phyloP scores from a whole-genome alignment of 2,329 filamentous ascomycete species.

The Colletotrichum sp. region DNA sequence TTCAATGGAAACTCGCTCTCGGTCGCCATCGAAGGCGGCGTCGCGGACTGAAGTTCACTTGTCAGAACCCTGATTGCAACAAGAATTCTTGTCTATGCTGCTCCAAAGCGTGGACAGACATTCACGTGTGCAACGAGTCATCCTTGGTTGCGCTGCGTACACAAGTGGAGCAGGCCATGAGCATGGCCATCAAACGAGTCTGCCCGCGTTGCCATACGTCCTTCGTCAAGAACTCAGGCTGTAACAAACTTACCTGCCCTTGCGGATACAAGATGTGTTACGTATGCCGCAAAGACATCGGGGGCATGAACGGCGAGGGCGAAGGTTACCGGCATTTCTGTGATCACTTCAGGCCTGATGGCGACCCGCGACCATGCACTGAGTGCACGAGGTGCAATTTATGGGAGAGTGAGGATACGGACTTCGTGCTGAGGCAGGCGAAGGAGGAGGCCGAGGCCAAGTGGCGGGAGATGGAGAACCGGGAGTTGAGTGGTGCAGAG shows the following conservation, averaged over 20 bases:
- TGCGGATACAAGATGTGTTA: slow-evolving; percentile 99
- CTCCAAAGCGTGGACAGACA: slow-evolving; percentile 81
- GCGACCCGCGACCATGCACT: slow-evolving; percentile 71
- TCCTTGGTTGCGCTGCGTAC: slow-evolving; percentile 82
- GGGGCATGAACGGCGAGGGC: slow-evolving; percentile 43
- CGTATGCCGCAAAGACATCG: slow-evolving; percentile 81
- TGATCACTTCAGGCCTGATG: slow-evolving; percentile 87
- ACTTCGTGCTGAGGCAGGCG: slow-evolving; percentile 70
- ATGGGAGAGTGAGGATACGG: slow-evolving; percentile 77
- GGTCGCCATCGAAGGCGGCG: slow-evolving; percentile 71
- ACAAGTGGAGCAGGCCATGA: slow-evolving; percentile 91
- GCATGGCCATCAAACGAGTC: slow-evolving; percentile 90
- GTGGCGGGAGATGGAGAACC: slow-evolving; percentile 71
- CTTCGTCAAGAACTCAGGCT: slow-evolving; percentile 92
- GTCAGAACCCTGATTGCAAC: slow-evolving; percentile 71
- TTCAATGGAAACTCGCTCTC: slow-evolving; percentile 64
- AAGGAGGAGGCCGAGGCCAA: slow-evolving; percentile 73
- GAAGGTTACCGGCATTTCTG: slow-evolving; percentile 95
- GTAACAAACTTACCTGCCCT: slow-evolving; percentile 95
- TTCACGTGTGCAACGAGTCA: slow-evolving; percentile 89
- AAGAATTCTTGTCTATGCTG: slow-evolving; percentile 82
- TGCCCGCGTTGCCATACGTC: slow-evolving; percentile 90
- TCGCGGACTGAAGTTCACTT: slow-evolving; percentile 79
- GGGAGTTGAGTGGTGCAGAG: slow-evolving; percentile 59
- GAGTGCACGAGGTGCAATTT: slow-evolving; percentile 85